Evolutionary conservation across 108 stramenopile genomes (phyloP), one percentile per base, ranked within the genome.

Genomic region (Stephanodiscus triporus): DNA sequence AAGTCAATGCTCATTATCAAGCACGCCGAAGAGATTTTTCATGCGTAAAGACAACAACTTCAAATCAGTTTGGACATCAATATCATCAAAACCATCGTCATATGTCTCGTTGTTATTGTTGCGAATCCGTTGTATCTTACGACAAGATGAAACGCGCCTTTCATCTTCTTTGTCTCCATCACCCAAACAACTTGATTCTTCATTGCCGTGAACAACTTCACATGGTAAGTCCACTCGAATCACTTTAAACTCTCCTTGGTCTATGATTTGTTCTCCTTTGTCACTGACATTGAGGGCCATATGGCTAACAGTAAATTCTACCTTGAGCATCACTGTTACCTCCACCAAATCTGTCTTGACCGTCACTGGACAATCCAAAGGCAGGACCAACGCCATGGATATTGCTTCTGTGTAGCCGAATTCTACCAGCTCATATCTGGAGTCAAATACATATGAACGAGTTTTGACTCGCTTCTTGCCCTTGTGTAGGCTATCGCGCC

Each of bases 331-430:
- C 37, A 76, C 66, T 9, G 66, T 34, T 14, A 82, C 77, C 60
- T 78, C 75, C 32, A 82, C 81, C 40, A 82, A 70, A 73, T 82
- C 81, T 0, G 81, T 82, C 61, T 74, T 63, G 26, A 82, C 40
- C 23, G 77, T 82, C 2, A 78, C 67, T 16, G 81, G 81, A 40
- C 77, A 82, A 68, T 71, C 71, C 65, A 56, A 74, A n/a, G 81
- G 81, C 23, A 82, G 69, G n/a, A 76, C 55, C 36, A 82, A 24
- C n/a, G 72, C 77, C 66, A 82, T 66, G 23, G 81, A 82, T 68
- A 82, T 51, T 1, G 59, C 58, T 60, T 82, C 49, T 6, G 76
- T 78, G 47, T 59, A 76, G 19, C 75, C 80, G 56, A 57, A 77
- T 36, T 82, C 77, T 11, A 78, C 81, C 55, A 64, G 38, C 48